Conservation (phyloP, 331 rosid genomes). For the Malus hybrid region DNA sequence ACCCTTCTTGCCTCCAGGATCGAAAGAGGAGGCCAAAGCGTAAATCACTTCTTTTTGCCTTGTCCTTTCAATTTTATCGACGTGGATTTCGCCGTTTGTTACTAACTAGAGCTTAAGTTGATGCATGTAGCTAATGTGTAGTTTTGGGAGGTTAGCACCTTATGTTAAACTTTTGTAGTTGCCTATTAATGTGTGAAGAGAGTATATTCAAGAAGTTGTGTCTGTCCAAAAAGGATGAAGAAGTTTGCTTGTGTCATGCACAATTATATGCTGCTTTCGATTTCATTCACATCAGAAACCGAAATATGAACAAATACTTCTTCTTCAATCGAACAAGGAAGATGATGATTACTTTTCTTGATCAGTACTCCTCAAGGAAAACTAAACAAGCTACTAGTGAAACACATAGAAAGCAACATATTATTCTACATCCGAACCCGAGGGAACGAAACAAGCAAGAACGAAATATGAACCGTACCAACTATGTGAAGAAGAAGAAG, state of each 20-base stretch:
- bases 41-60: conserved; percentile 26
- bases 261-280: not conserved
- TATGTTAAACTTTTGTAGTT: not conserved
- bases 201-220: conserved; percentile 15
- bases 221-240: not conserved
- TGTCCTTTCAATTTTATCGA: conserved; percentile 10
- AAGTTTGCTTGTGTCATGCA: not conserved
- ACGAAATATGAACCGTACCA: not conserved
- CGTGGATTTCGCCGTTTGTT: conserved; percentile 18
- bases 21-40: conserved; percentile 47
- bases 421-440: not conserved
- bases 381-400: conserved; percentile 1
- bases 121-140: conserved; percentile 25
- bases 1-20: conserved; percentile 57
- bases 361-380: not conserved
- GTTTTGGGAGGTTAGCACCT: conserved; percentile 2
- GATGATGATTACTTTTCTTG: not conserved
- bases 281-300: not conserved
- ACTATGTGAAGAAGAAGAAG: not conserved
- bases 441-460: not conserved
- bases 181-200: conserved; percentile 23
- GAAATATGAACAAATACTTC: not conserved
- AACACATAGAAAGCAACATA: conserved; percentile 2
- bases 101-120: conserved; percentile 28
- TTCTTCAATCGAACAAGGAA: not conserved